These are phyloP conservation scores for Scheffersomyces ergatensis DNA, from an alignment of 805 yeast genomes.

Conservation along the genomic window DNA sequence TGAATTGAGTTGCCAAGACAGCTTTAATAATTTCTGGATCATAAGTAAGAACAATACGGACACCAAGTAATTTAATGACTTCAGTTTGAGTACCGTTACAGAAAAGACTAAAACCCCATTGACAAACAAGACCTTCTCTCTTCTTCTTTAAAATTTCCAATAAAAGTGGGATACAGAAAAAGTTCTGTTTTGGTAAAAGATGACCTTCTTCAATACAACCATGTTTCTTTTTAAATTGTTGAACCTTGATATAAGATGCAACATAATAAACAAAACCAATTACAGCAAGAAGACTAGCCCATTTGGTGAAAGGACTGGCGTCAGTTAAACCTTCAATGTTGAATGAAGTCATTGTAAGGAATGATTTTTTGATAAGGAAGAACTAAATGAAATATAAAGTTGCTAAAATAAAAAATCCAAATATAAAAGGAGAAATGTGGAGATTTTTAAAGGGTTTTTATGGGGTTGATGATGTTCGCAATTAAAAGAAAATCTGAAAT, in stretches of 20 bases:
- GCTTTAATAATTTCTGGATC: slow-evolving; percentile 40
- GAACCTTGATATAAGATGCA: neutral
- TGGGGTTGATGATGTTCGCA: too few relatives aligned
- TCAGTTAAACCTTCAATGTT: too few relatives aligned
- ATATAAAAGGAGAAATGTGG: too few relatives aligned
- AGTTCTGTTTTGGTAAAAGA: slow-evolving; percentile 1
- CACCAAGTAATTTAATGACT: slow-evolving; percentile 11
- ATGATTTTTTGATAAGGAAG: too few relatives aligned
- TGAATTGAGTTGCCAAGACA: slow-evolving; percentile 35
- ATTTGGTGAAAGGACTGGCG: slow-evolving; percentile 3
- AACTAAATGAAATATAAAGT: too few relatives aligned
- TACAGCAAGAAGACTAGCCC: neutral
- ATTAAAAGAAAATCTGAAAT: too few relatives aligned
- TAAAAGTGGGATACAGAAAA: slow-evolving; percentile 8
- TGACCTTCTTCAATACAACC: slow-evolving; percentile 16
- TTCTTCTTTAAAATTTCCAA: slow-evolving; percentile 13
- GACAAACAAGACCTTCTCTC: slow-evolving; percentile 21
- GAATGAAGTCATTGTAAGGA: too few relatives aligned
- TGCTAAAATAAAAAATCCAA: too few relatives aligned
- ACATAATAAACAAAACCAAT: neutral
- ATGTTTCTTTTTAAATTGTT: slow-evolving; percentile 11
- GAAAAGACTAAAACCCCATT: slow-evolving; percentile 12
- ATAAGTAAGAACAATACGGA: slow-evolving; percentile 21
- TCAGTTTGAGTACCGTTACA: slow-evolving; percentile 5
- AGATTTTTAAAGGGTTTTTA: too few relatives aligned